These are phyloP conservation scores for Tylopilus orsonianus DNA, from an alignment of 1,284 basidiomycete species.

Conservation along the genomic window DNA sequence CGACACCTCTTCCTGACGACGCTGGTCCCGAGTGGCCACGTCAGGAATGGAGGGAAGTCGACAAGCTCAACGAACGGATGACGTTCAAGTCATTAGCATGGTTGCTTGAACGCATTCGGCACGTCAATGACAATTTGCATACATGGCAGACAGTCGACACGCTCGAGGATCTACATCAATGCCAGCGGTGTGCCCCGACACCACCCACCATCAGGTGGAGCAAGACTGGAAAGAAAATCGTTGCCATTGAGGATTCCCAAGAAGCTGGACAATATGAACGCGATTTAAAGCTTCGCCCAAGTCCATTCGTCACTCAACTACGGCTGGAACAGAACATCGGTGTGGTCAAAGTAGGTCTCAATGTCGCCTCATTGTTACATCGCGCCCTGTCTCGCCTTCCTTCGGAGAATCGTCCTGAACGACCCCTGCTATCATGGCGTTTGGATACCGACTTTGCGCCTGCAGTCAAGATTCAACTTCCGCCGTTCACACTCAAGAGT, in stretches of 20 bases:
- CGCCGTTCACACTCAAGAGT: conserved; percentile 70
- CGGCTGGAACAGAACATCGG: conserved; percentile 71
- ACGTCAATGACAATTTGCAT: conserved; percentile 62
- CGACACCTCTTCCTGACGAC: conserved; percentile 65
- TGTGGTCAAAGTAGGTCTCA: conserved; percentile 82
- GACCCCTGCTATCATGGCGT: conserved; percentile 71
- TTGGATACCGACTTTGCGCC: conserved; percentile 78
- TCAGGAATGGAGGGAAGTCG: conserved; percentile 75
- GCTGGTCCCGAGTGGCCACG: conserved; percentile 79
- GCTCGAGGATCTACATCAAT: conserved; percentile 45
- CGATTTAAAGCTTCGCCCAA: conserved; percentile 83
- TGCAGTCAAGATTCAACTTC: conserved; percentile 56
- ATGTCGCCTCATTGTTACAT: conserved; percentile 85
- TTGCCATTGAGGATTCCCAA: conserved; percentile 77
- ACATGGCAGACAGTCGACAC: conserved; percentile 57
- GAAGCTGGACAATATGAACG: conserved; percentile 88
- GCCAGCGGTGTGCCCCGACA: conserved; percentile 78
- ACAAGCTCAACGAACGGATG: conserved; percentile 80
- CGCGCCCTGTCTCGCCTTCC: conserved; percentile 85
- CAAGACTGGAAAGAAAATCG: conserved; percentile 56
- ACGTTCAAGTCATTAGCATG: conserved; percentile 83
- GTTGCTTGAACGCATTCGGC: conserved; percentile 81
- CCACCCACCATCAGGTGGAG: conserved; percentile 78
- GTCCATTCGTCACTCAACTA: conserved; percentile 86
- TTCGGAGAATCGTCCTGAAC: conserved; percentile 47